These are phyloP conservation scores for Chalciporus chontae DNA, from an alignment of 768 basidiomycete species.

Conservation along the genomic window DNA sequence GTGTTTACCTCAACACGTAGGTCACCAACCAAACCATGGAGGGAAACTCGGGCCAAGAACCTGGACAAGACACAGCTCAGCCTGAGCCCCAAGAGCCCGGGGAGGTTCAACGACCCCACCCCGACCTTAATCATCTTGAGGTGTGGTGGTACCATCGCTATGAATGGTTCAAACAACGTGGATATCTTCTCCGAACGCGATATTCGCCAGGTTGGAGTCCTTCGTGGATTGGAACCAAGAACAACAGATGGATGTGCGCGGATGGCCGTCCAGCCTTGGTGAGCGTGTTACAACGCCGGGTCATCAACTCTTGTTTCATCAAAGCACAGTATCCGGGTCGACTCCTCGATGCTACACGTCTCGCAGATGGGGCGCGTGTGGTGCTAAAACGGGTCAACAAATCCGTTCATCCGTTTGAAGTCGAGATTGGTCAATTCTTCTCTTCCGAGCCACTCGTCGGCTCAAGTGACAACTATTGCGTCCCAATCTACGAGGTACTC, in stretches of 20 bases:
- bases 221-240: not conserved
- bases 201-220: conserved; percentile 5
- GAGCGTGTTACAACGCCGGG: conserved; percentile 2
- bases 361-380: conserved; percentile 23
- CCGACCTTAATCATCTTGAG: not conserved
- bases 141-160: not conserved
- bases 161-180: not conserved
- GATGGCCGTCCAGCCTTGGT: not conserved
- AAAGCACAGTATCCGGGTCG: conserved; percentile 1
- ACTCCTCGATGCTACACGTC: not conserved
- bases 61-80: no score
- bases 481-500: conserved; percentile 26
- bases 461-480: conserved; percentile 27
- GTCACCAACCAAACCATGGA: no score
- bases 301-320: conserved; percentile 15
- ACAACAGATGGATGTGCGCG: not conserved
- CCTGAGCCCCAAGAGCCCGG: not conserved
- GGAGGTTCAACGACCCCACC: no score
- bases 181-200: conserved; percentile 3
- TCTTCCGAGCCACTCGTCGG: no score
- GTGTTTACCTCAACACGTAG: no score
- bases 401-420: not conserved
- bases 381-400: conserved; percentile 24
- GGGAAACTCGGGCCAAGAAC: no score
- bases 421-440: no score